Evolutionary conservation across 805 yeast species (phyloP), one percentile per base, ranked within the genome.

Genomic region (Tetrapisispora arboricola): DNA sequence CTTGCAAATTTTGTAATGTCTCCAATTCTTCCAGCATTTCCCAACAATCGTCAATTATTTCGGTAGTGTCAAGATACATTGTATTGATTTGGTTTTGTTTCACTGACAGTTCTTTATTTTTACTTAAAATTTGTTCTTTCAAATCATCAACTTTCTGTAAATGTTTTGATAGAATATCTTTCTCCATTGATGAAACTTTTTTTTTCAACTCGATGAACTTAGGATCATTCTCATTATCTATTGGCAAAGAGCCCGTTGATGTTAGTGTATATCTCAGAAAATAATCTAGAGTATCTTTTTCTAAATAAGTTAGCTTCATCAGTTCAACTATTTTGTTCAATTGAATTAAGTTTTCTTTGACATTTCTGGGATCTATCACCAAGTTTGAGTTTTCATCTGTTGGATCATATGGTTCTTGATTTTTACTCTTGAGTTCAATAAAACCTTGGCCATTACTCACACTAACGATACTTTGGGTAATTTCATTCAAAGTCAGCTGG

Each of bases 201-300:
- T 45, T 38, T 25, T 51, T 47, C 13, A 55, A 41, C 16, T 43
- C 43, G 19, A 44, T 44, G 40, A 44, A 54, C 27, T 43, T 44
- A 26, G 53, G 49, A 41, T 59, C 61, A 15, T 52, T 42, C n/a
- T 44, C 44, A 9, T 58, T 47, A 4, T 48, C 44, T 3, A 58
- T 25, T 19, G 49, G 48, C 33, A 49, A 31, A 8, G 46, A 35
- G 18, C 47, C 47, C 4, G 49, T 39, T 4, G 58, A 47, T 6
- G 60, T 53, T 17, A 59, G 47, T 0, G 57, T 56, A 20, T 52
- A 51, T 19, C 64, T 48, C 27, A 59, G 43, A 38, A 59, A 59
- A 39, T 53, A 50, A 38, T 60, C 64, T 19, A 60, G 40, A 0
- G 60, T 48, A 34, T 60, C 64, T 41, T 57, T 58, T 40, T 60